Conservation (phyloP, 331 rosid species). For the Quercus tomentella region DNA sequence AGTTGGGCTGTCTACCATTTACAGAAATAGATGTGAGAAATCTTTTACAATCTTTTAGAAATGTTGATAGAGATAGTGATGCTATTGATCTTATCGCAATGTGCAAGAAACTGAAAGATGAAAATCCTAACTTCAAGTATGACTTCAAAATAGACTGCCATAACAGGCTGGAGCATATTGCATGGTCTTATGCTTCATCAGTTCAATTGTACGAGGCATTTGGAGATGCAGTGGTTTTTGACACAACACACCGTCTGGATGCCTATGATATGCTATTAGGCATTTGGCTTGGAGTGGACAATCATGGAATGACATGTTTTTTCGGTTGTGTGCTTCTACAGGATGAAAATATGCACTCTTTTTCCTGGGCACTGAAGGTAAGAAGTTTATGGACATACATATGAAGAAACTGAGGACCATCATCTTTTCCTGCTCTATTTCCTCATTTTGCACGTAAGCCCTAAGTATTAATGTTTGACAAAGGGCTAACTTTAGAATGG, state of each 20-base stretch:
- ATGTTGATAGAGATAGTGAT: conserved; percentile 72
- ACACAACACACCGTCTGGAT: conserved; percentile 68
- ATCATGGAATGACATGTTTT: conserved; percentile 77
- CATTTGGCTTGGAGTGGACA: conserved; percentile 90
- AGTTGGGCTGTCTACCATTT: conserved; percentile 80
- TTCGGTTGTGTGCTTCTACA: conserved; percentile 69
- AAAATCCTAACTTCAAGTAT: conserved; percentile 64
- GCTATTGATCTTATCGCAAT: conserved; percentile 77
- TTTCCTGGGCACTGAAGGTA: conserved; percentile 85
- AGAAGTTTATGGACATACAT: conserved; percentile 6
- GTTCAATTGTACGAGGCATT: conserved; percentile 54
- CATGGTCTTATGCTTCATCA: conserved; percentile 72
- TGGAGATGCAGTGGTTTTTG: conserved; percentile 83
- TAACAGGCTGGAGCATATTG: conserved; percentile 79
- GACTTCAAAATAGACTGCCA: conserved; percentile 71
- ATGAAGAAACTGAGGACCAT: conserved; percentile 9
- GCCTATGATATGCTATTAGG: conserved; percentile 81
- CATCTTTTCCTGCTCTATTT: conserved; percentile 13
- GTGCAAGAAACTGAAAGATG: conserved; percentile 85
- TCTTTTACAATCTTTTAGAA: conserved; percentile 73
- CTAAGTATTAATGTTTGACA: conserved; percentile 2
- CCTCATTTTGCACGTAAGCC: conserved; percentile 5
- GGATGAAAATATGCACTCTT: conserved; percentile 65
- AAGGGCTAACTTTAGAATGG: neutral
- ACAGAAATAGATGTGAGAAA: conserved; percentile 81